Base-by-base conservation (phyloP, 164 flowering plant species). In the Paratinospora sagittata region DNA sequence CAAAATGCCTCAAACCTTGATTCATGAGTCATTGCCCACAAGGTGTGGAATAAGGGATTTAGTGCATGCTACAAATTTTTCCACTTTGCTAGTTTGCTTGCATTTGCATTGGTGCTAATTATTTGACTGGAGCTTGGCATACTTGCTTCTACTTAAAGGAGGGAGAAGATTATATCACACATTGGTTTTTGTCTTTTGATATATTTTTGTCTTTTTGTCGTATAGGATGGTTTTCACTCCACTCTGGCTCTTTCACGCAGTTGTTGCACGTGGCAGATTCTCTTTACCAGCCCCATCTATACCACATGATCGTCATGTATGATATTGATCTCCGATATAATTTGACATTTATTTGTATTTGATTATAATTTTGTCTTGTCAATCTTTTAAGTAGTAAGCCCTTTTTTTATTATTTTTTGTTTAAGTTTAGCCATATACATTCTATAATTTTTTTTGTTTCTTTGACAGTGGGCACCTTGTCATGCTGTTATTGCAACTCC, bases 401-500 rank as follows among this genome's bases (percentile, higher is more conserved):
- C 7, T 52, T 9, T 14, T 57, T 7, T 57, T n/a, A 13, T 57
- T 57, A 24, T 57, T 57, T 19, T 57, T 13, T 57, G 62, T 57
- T 27, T 13, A 8, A 16, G 16, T 63, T 12, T 3, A 64, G 39
- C 12, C 21, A 16, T 64, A 14, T 61, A 24, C n/a, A 64, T 64
- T n/a, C 27, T 37, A 37, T 47, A 21, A 12, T 33, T 16, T 69
- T 78, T 70, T 73, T 70, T 73, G 12, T 69, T 70, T 76, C 62
- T 69, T 79, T 73, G 58, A 71, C 87, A 91, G 98, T 93, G 98
- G 98, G 97, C 98, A 65, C 98, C 98, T 4, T 93, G 97, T 76
- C 98, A 93, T 83, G 89, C 98, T 10, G 75, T 93, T 70, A 92
- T 90, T 63, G 94, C 97, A 1, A 86, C 86, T 61, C 97, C 98